Percentiles rank a stretch among this genome's conserved stretches.
phyloP scores from a whole-genome alignment of 495 filamentous ascomycete genomes.

The Neurospora tetrasperma region DNA sequence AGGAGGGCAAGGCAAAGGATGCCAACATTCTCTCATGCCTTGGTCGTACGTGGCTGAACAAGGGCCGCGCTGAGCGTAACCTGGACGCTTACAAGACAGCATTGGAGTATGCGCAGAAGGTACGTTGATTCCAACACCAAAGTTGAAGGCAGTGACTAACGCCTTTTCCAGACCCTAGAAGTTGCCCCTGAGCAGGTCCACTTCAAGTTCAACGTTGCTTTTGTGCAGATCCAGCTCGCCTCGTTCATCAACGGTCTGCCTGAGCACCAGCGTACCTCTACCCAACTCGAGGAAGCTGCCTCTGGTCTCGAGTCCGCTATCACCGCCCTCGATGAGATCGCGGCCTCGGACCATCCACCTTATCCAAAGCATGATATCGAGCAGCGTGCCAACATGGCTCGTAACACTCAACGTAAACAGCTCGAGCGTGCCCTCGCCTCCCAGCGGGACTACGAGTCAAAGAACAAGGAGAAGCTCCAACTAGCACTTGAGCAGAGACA shows the following conservation, averaged over 20 bases:
- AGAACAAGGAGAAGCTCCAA: slow-evolving; percentile 74
- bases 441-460: slow-evolving; percentile 86
- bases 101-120: slow-evolving; percentile 75
- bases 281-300: slow-evolving; percentile 66
- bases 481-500: slow-evolving; percentile 67
- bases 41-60: slow-evolving; percentile 85
- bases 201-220: slow-evolving; percentile 95
- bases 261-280: slow-evolving; percentile 64
- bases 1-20: slow-evolving; percentile 66
- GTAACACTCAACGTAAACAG: slow-evolving; percentile 85
- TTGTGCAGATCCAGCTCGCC: slow-evolving; percentile 89
- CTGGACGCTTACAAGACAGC: slow-evolving; percentile 73
- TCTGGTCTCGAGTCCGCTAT: slow-evolving; percentile 88
- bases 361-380: slow-evolving; percentile 86
- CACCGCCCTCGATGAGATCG: slow-evolving; percentile 66
- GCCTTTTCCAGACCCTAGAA: slow-evolving; percentile 49
- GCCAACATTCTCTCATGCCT: slow-evolving; percentile 79
- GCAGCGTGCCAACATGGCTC: slow-evolving; percentile 91
- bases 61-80: slow-evolving; percentile 70
- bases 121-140: slow-evolving; percentile 18
- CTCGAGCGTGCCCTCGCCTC: slow-evolving; percentile 71
- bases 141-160: slow-evolving; percentile 14
- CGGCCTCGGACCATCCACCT: slow-evolving; percentile 71
- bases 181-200: slow-evolving; percentile 74
- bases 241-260: slow-evolving; percentile 63